phyloP scores from a whole-genome alignment of 352 stramenopile genomes.

The Pythium grandisporangium region DNA sequence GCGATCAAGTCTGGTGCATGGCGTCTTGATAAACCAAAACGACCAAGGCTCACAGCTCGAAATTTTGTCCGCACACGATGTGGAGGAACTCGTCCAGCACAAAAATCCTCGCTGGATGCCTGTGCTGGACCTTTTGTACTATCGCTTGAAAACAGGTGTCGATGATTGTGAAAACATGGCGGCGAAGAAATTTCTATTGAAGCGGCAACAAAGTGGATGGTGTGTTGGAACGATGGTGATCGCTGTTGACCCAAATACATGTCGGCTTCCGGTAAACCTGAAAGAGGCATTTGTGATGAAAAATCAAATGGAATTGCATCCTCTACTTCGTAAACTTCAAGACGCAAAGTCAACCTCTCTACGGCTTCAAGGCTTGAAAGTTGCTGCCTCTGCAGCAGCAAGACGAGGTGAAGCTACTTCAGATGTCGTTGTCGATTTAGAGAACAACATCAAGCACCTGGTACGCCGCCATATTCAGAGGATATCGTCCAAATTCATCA shows the following conservation, averaged over 20 bases:
- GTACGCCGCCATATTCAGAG: constrained; percentile 44
- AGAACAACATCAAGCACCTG: constrained; percentile 40
- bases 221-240: constrained; percentile 57
- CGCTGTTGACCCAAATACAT: constrained; percentile 35
- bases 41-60: constrained; percentile 3
- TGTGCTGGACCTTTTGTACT: constrained; percentile 56
- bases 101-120: constrained; percentile 37
- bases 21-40: constrained; percentile 37
- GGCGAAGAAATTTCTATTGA: constrained; percentile 43
- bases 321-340: constrained; percentile 42
- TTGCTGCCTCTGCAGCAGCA: no score
- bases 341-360: constrained; percentile 61
- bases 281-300: constrained; percentile 64
- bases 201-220: constrained; percentile 10
- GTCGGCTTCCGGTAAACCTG: constrained; percentile 41
- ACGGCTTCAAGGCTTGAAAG: no score
- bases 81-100: constrained; percentile 33
- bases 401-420: constrained; percentile 22
- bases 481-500: constrained; percentile 47
- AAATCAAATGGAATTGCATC: constrained; percentile 53
- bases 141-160: constrained; percentile 23
- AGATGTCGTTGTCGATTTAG: constrained; percentile 26
- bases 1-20: constrained; percentile 49
- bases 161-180: constrained; percentile 23
- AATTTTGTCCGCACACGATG: constrained; percentile 41